These are phyloP conservation scores for Aspergillus fumigatus DNA, from an alignment of 2,329 filamentous ascomycete genomes.

Conservation along the genomic window DNA sequence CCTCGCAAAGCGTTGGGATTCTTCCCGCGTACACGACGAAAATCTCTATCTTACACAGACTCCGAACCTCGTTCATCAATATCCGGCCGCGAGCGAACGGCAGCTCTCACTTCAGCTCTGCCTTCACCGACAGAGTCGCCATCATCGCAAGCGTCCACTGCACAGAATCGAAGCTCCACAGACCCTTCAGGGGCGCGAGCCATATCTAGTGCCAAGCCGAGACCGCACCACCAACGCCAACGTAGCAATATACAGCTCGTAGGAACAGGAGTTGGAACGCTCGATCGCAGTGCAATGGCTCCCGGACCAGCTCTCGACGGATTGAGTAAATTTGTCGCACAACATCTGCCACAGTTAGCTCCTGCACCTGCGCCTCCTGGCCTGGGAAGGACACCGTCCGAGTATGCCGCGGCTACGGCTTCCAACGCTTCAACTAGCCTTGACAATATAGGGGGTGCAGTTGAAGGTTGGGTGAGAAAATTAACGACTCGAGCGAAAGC, in stretches of 20 bases:
- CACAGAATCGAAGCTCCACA: slow-evolving; percentile 26
- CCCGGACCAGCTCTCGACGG: slow-evolving; percentile 76
- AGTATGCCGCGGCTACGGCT: slow-evolving; percentile 28
- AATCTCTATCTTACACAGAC: slow-evolving; percentile 62
- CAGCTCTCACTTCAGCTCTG: slow-evolving; percentile 22
- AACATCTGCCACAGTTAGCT: slow-evolving; percentile 74
- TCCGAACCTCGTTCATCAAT: slow-evolving; percentile 47
- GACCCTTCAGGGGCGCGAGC: slow-evolving; percentile 24
- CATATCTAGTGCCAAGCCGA: slow-evolving; percentile 26
- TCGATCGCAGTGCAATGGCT: slow-evolving; percentile 52
- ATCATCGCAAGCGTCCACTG: slow-evolving; percentile 19
- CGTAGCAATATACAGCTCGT: slow-evolving; percentile 59
- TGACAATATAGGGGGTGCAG: slow-evolving; percentile 78
- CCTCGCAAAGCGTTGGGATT: slow-evolving; percentile 78
- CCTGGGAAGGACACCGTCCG: slow-evolving; percentile 29
- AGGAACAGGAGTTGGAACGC: slow-evolving; percentile 81
- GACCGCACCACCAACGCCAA: slow-evolving; percentile 38
- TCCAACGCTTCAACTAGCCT: slow-evolving; percentile 47
- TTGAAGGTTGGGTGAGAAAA: slow-evolving; percentile 87
- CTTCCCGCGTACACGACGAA: slow-evolving; percentile 86
- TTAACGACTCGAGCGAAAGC: slow-evolving; percentile 55
- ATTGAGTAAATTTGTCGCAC: slow-evolving; percentile 77
- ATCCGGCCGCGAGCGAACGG: slow-evolving; percentile 28
- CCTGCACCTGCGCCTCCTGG: slow-evolving; percentile 60
- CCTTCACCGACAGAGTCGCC: slow-evolving; percentile 23